A percentile compares a stretch with the other conserved stretches of the same genome.
Conservation (phyloP, 441 rosid species). For the Mallotus japonicus region DNA sequence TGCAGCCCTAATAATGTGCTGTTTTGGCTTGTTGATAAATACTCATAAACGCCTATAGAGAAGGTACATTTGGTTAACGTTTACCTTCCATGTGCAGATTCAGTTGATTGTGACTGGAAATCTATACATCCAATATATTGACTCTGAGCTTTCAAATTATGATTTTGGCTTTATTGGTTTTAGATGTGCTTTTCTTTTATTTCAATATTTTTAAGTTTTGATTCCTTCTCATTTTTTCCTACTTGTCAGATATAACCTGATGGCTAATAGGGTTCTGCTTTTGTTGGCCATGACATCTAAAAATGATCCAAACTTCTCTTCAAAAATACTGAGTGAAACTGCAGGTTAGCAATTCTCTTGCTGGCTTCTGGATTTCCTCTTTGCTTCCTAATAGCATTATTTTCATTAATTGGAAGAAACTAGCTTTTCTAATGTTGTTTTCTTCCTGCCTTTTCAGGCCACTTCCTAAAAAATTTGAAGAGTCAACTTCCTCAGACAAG, state of each 20-base stretch:
- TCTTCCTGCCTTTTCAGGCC: conserved; percentile 63
- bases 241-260: conserved; percentile 81
- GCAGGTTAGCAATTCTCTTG: conserved; percentile 59
- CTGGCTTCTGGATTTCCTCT: conserved; percentile 20
- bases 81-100: conserved; percentile 18
- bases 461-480: conserved; percentile 88
- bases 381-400: conserved; percentile 17
- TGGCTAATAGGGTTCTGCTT: conserved; percentile 98
- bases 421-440: conserved; percentile 18
- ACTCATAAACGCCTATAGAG: background rate
- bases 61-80: background rate
- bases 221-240: conserved; percentile 16
- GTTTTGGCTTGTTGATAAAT: conserved; percentile 17
- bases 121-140: background rate
- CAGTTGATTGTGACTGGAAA: conserved; percentile 7
- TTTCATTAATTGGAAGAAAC: conserved; percentile 1
- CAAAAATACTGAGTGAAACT: conserved; percentile 81
- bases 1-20: too few relatives aligned
- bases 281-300: conserved; percentile 91
- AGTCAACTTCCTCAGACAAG: conserved; percentile 99
- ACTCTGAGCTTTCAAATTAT: background rate
- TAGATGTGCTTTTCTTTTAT: background rate
- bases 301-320: conserved; percentile 66
- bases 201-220: conserved; percentile 13
- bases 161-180: background rate